Conservation (phyloP, 2,329 filamentous ascomycete genomes). For the Alternaria sp. region DNA sequence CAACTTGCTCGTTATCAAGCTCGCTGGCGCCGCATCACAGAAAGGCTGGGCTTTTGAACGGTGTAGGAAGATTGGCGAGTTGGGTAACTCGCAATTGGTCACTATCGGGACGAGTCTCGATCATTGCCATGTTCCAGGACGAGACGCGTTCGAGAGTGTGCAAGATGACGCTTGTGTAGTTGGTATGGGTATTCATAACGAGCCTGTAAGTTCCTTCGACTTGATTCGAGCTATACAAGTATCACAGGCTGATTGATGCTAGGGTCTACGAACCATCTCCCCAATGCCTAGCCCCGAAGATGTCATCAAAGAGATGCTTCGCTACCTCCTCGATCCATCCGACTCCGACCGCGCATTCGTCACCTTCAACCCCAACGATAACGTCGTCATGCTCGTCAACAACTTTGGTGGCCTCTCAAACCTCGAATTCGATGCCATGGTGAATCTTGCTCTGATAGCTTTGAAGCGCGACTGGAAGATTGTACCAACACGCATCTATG, state of each 20-base stretch:
- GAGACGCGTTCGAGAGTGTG: slow-evolving; percentile 61
- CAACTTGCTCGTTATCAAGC: slow-evolving; percentile 60
- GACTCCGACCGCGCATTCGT: slow-evolving; percentile 62
- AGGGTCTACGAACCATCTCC: slow-evolving; percentile 57
- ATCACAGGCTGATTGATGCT: neutral
- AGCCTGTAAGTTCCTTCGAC: slow-evolving; percentile 50
- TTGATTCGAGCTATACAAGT: neutral
- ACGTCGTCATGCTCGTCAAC: slow-evolving; percentile 59
- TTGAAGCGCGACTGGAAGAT: slow-evolving; percentile 60
- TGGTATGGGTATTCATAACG: slow-evolving; percentile 63
- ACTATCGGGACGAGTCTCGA: slow-evolving; percentile 62
- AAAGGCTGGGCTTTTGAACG: slow-evolving; percentile 57
- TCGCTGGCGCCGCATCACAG: slow-evolving; percentile 58
- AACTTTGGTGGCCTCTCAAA: slow-evolving; percentile 60
- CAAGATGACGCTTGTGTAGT: slow-evolving; percentile 51
- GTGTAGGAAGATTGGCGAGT: slow-evolving; percentile 55
- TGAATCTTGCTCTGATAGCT: slow-evolving; percentile 53
- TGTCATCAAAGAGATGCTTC: slow-evolving; percentile 59
- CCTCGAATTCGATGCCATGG: slow-evolving; percentile 60
- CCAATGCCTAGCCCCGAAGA: slow-evolving; percentile 61
- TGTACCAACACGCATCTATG: slow-evolving; percentile 58
- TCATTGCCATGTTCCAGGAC: slow-evolving; percentile 63
- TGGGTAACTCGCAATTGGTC: slow-evolving; percentile 57
- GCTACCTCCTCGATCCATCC: slow-evolving; percentile 58
- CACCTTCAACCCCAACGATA: slow-evolving; percentile 56